Base-by-base conservation (phyloP, 495 filamentous ascomycete species). In the Hypoxylon crocopeplum region DNA sequence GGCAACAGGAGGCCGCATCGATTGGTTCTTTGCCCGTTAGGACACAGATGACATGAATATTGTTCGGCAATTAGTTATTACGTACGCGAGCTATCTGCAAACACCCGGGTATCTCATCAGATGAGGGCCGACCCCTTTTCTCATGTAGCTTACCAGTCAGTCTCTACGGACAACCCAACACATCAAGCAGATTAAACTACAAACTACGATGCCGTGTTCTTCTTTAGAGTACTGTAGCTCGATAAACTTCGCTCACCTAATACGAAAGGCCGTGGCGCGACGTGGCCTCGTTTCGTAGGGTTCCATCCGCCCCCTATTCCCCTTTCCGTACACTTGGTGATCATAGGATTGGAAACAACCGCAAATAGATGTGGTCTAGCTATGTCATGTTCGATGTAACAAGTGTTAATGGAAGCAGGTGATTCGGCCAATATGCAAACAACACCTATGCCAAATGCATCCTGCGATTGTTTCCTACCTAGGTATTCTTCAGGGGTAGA, bases 271-370 rank as follows among this genome's bases (percentile, higher is more conserved):
- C 48, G 17, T 48, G 15, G 48, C 48, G 48, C 60, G 54, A 64
- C 60, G 48, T 58, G 48, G 53, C 46, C 48, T 44, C 42, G 60
- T 58, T 64, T 64, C 54, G 60, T 58, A 58, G 48, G 52, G 60
- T 58, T 58, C 53, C 54, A 58, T 58, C 54, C 44, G 48, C 30
- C 29, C 49, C 44, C 48, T 40, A 49, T 58, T 30, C 53, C 19
- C 44, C 17, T 21, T 48, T n/a, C 22, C 37, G 40, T 45, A 12
- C 48, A 34, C 27, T 39, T 36, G 27, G 8, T 44, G 38, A 45
- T 49, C 16, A 11, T 48, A 38, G 30, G 30, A 44, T 22, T 36
- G 42, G 48, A 37, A 44, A 53, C 29, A 38, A 48, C 36, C 42
- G 37, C 42, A 54, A 58, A 42, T 63, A 57, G 59, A 48, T 44